These are phyloP conservation scores for Fusarium subglutinans DNA, from an alignment of 2,329 filamentous ascomycete species.

Conservation along the genomic window DNA sequence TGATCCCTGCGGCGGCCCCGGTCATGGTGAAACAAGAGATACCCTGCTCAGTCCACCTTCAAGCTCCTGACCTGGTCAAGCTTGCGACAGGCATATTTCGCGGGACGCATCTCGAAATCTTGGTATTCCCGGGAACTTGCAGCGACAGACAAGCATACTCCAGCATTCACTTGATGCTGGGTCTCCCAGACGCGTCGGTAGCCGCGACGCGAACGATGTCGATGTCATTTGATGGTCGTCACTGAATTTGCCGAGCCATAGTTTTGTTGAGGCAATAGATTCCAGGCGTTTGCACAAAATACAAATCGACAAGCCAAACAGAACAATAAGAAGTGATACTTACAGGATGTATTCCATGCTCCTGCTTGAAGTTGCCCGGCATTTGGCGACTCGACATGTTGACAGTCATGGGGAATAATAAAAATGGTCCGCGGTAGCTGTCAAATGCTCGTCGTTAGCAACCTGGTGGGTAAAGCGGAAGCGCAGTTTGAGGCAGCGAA, in stretches of 20 bases:
- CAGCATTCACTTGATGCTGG: slow-evolving; percentile 37
- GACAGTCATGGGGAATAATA: slow-evolving; percentile 36
- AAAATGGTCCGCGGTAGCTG: slow-evolving; percentile 22
- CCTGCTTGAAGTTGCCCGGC: slow-evolving; percentile 45
- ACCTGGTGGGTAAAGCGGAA: slow-evolving; percentile 10
- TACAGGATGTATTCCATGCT: slow-evolving; percentile 42
- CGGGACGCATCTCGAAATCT: slow-evolving; percentile 22
- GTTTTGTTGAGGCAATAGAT: neutral
- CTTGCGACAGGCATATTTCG: slow-evolving; percentile 53
- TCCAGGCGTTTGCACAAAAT: neutral
- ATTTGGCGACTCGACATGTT: slow-evolving; percentile 45
- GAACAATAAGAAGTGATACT: slow-evolving; percentile 31
- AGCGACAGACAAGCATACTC: slow-evolving; percentile 1
- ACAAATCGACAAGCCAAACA: neutral
- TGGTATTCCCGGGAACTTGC: slow-evolving; percentile 36
- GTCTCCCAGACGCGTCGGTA: slow-evolving; percentile 25
- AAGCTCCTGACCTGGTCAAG: slow-evolving; percentile 55
- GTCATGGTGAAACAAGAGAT: slow-evolving; percentile 61
- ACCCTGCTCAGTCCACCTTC: slow-evolving; percentile 59
- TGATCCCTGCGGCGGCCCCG: slow-evolving; percentile 48
- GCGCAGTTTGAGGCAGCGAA: neutral
- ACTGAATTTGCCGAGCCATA: neutral
- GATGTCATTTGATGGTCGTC: neutral
- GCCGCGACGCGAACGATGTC: slow-evolving; percentile 16
- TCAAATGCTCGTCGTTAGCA: slow-evolving; percentile 30